Base-by-base conservation (phyloP, 176 grass and related monocot species). In the Ampelocalamus luodianensis region DNA sequence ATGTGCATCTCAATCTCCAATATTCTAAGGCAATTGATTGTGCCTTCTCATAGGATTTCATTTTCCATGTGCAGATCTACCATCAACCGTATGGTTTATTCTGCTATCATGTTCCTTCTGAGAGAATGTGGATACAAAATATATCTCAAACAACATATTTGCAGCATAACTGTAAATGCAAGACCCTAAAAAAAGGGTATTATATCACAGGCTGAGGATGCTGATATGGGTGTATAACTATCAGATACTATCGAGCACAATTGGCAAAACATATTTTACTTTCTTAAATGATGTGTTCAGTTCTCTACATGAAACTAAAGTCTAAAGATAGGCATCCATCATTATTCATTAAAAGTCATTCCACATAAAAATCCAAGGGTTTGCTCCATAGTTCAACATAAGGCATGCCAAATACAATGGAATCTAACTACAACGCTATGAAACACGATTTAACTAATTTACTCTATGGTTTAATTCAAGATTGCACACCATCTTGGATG, bases 91-190 rank as follows among this genome's bases (percentile, higher is more conserved):
- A 48, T 54, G 46, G 37, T 26, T 45, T 74, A 23, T 79, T 46
- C 26, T 58, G 48, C 38, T 74, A 79, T 6, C 71, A 68, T 16
- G 26, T 27, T 65, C 68, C 23, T 74, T 85, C 4, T 48, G 24
- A 85, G 2, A 80, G 10, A 73, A 69, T 73, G 49, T 22, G 43
- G 51, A 84, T 38, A 46, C 14, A 85, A 46, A 84, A 55, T 67
- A 84, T 46, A 71, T 69, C 11, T 42, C n/a, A 68, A 85, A 59
- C 48, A 80, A 80, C n/a, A 61, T 61, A 74, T 64, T 55, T n/a
- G 14, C 38, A 84, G 22, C 20, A 32, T 40, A 72, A 65, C 7
- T 51, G 3, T 37, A 26, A 79, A 59, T 56, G 50, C 58, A 81
- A 48, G 13, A 7, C 38, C 55, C n/a, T 71, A 53, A 44, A 72